Evolutionary conservation across 1,139 yeast genomes (phyloP).

Genomic region (Yamadazyma mexicana): DNA sequence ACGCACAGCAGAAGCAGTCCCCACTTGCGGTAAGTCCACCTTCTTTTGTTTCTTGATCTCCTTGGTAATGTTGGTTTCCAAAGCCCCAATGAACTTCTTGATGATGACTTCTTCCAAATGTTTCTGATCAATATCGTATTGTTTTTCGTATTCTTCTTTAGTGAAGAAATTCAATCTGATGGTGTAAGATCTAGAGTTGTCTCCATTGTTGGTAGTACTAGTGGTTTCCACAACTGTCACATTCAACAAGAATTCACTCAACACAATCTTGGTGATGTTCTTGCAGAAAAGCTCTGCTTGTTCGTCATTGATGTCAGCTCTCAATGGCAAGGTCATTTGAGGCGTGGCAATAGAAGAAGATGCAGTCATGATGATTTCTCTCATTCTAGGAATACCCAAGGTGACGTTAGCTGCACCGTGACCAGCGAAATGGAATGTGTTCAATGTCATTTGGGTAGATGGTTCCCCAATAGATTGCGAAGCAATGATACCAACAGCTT

Average conservation of each 20-base stretch:
- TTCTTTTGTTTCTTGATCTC: constrained; percentile 83
- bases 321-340: constrained; percentile 91
- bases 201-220: constrained; percentile 50
- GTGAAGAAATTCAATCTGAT: constrained; percentile 77
- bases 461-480: constrained; percentile 99
- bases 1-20: constrained; percentile 63
- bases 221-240: constrained; percentile 90
- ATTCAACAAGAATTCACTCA: constrained; percentile 86
- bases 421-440: constrained; percentile 99
- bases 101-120: constrained; percentile 74
- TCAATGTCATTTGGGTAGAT: constrained; percentile 98
- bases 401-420: constrained; percentile 99
- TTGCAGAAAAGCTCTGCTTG: constrained; percentile 94
- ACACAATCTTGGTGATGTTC: constrained; percentile 77
- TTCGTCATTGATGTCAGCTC: constrained; percentile 74
- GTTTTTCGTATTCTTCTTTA: constrained; percentile 73
- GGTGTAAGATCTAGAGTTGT: constrained; percentile 69
- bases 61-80: constrained; percentile 73
- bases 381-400: constrained; percentile 99
- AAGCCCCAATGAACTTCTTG: constrained; percentile 60
- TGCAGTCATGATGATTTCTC: constrained; percentile 99
- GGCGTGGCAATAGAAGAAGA: constrained; percentile 95
- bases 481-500: constrained; percentile 97
- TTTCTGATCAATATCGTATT: constrained; percentile 82
- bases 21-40: constrained; percentile 60